Percentiles rank a stretch among this genome's conserved stretches.
phyloP scores from a whole-genome alignment of 768 basidiomycete species.

The Trametes coccinea region DNA sequence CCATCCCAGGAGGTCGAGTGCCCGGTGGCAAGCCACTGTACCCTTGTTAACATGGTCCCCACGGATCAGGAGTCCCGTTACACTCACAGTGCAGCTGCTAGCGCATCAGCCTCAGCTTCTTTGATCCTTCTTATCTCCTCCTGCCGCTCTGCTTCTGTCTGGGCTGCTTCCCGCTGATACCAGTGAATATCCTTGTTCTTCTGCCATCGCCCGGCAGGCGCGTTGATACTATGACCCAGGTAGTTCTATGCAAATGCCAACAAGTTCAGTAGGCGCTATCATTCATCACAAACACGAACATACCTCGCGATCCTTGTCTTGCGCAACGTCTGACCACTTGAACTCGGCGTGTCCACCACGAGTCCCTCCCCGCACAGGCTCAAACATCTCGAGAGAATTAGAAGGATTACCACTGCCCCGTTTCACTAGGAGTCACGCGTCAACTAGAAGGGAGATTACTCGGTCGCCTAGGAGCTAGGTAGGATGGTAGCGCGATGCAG shows the following conservation, averaged over 20 bases:
- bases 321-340: slow-evolving; percentile 88
- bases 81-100: slow-evolving; percentile 75
- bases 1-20: slow-evolving; percentile 17
- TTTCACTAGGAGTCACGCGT: no score
- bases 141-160: slow-evolving; percentile 45
- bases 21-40: slow-evolving; percentile 69
- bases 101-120: slow-evolving; percentile 86
- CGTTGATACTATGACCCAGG: slow-evolving; percentile 92
- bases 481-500: no score
- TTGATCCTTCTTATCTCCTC: slow-evolving; percentile 85
- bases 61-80: neutral
- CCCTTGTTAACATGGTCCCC: neutral
- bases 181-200: slow-evolving; percentile 97
- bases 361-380: slow-evolving; percentile 86
- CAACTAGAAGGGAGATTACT: no score
- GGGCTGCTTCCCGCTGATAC: slow-evolving; percentile 71
- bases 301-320: slow-evolving; percentile 93
- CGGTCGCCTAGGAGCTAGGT: no score
- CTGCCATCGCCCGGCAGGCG: slow-evolving; percentile 95
- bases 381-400: slow-evolving; percentile 51
- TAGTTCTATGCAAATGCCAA: slow-evolving; percentile 63
- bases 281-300: slow-evolving; percentile 10
- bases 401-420: no score
- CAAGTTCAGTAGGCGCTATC: neutral
- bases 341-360: slow-evolving; percentile 90